Evolutionary conservation across 1,139 yeast genomes (phyloP).

Genomic region (Komagataea norvegica): DNA sequence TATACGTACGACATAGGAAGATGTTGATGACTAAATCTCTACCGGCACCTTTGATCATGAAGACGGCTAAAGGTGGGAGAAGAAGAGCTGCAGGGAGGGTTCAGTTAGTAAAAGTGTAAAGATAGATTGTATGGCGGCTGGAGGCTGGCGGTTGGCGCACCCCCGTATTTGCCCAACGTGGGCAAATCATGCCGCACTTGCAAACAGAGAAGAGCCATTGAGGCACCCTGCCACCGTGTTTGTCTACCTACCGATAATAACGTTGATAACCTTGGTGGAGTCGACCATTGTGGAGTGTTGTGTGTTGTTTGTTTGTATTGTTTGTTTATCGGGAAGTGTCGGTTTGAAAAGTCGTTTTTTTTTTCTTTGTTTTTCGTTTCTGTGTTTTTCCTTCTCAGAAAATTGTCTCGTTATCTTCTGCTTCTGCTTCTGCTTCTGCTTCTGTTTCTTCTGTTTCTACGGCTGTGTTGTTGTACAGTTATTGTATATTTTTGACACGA

Average conservation of each 20-base stretch:
- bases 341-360: not conserved
- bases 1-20: constrained; percentile 43
- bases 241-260: constrained; percentile 34
- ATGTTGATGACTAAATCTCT: constrained; percentile 58
- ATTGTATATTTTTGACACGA: too few relatives aligned
- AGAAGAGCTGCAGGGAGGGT: constrained; percentile 44
- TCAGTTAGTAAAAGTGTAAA: too few relatives aligned
- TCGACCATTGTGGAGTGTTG: constrained; percentile 31
- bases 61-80: constrained; percentile 71
- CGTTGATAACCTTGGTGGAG: constrained; percentile 33
- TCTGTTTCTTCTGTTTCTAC: too few relatives aligned
- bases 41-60: constrained; percentile 58
- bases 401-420: too few relatives aligned
- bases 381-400: too few relatives aligned
- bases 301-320: not conserved
- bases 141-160: too few relatives aligned
- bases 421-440: too few relatives aligned
- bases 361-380: not conserved
- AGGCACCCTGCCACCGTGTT: too few relatives aligned
- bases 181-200: too few relatives aligned
- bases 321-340: not conserved
- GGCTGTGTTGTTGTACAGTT: not conserved
- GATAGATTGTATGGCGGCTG: too few relatives aligned
- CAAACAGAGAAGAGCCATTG: too few relatives aligned
- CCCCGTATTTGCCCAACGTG: too few relatives aligned